Evolutionary conservation across 495 filamentous ascomycete species (phyloP), one percentile per base, ranked within the genome.

Genomic region (Aspergillus baeticus): DNA sequence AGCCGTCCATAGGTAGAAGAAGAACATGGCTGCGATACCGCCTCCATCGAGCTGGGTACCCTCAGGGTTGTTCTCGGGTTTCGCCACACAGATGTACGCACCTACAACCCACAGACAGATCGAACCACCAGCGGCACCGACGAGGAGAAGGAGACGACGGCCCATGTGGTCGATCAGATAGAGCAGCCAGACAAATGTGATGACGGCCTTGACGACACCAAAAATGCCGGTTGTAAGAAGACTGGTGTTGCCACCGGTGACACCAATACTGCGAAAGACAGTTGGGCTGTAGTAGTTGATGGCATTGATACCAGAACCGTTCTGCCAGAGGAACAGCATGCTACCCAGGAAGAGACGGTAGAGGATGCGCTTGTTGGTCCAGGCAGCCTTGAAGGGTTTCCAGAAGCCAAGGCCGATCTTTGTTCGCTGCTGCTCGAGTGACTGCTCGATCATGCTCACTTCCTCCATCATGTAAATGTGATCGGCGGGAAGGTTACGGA

Each of bases 1-100:
- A 7, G 83, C 82, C 4, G 87, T 90, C 85, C 87, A 90, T 14
- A 91, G 78, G 63, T 90, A 91, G 73, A 90, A 89, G 78, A 90
- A 88, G 75, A 88, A 87, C 42, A 90, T 82, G 34, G 87, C 87
- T 0, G 82, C 82, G 49, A 87, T 86, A 39, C 86, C 86, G 39
- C 79, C 85, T 7, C 79, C 67, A 6, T 72, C 70, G 50, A 88
- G 69, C 5, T 65, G 47, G 5, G 54, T 56, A 17, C 58, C 76
- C 14, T 55, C 75, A n/a, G 61, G 62, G 55, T 78, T 71, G 0
- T 72, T 58, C 10, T 60, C 49, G 1, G 67, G 77, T 51, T 82
- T 63, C 0, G 82, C 80, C 49, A 85, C 69, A 58, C 91, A 88
- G 57, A 95, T 81, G 69, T 77, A 77, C 1, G 70, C 73, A n/a